Evolutionary conservation across 805 yeast genomes (phyloP), one percentile per base, ranked within the genome.

Genomic region (Cyberlindnera bimundalis): DNA sequence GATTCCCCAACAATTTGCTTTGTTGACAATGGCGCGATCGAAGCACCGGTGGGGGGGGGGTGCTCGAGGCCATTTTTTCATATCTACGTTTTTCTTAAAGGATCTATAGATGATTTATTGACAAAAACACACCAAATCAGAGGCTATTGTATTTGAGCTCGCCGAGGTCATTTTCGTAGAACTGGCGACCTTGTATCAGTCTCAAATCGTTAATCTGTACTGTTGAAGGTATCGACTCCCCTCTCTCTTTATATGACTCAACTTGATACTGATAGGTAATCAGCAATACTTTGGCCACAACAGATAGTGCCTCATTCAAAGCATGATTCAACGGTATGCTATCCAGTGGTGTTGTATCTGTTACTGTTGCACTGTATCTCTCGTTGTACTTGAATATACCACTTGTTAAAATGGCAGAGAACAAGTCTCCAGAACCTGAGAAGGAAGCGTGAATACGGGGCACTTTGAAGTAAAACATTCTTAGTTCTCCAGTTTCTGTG

Each of bases 371-470:
- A 11, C 30, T 46, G 9, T 29, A 25, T 18, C 28, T 38, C 13
- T 47, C 51, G 17, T 21, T 41, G 23, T 55, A 56, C 48, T 64
- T 59, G 41, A 65, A 64, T 47, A 71, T 71, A 2, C 67, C 59
- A 48, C 82, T 76, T 3, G 81, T 68, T 15, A 84, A 48, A 13
- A 84, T 54, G 1, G 82, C 88, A 3, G 80, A 67, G 57, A 84
- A 81, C 14, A 84, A 60, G 56, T 84, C 93, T 2, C 93, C 93
- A 43, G 85, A 74, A 1, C 93, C 93, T 29, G 78, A 79, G 56
- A 83, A 84, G 2, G 68, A 63, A 9, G 88, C 86, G 16, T 73
- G 63, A 11, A 84, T 74, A 48, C 65, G 61, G 5, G 69, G 65
- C 2, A 79, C 71, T 18, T 68, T 66, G 33, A 68, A 64, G 35